Conservation (phyloP, 179 eudicot genomes). For the Gypsophila paniculata region DNA sequence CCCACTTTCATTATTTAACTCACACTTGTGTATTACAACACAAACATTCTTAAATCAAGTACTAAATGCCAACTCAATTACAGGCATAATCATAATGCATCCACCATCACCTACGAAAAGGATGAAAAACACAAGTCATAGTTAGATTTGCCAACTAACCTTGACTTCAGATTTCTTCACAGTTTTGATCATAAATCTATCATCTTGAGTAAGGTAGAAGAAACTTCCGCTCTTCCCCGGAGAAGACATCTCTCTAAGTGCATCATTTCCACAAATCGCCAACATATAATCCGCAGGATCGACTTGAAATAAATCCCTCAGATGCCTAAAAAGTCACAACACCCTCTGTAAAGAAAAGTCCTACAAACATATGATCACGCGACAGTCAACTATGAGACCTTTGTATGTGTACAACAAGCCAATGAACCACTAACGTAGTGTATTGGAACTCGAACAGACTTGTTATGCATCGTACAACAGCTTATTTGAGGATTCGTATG, state of each 20-base stretch:
- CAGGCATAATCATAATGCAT: background rate
- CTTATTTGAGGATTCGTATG: too few species aligned
- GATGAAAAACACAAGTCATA: constrained; percentile 27
- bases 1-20: constrained; percentile 20
- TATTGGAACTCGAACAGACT: too few species aligned
- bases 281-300: constrained; percentile 97
- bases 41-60: constrained; percentile 11
- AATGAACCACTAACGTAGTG: too few species aligned
- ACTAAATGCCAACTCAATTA: constrained; percentile 14
- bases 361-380: background rate
- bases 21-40: constrained; percentile 14
- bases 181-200: constrained; percentile 90
- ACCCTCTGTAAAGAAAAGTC: background rate
- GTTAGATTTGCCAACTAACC: constrained; percentile 52
- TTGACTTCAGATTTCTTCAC: constrained; percentile 97
- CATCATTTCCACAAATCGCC: constrained; percentile 84
- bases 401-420: too few species aligned
- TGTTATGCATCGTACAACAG: too few species aligned
- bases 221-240: constrained; percentile 97
- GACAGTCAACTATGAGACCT: too few species aligned
- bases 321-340: constrained; percentile 39
- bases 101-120: background rate
- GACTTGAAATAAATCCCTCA: constrained; percentile 81
- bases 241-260: constrained; percentile 83
- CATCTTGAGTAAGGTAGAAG: constrained; percentile 93